These are phyloP conservation scores for Umbilicus rupestris DNA, from an alignment of 164 flowering plant genomes.

Conservation along the genomic window DNA sequence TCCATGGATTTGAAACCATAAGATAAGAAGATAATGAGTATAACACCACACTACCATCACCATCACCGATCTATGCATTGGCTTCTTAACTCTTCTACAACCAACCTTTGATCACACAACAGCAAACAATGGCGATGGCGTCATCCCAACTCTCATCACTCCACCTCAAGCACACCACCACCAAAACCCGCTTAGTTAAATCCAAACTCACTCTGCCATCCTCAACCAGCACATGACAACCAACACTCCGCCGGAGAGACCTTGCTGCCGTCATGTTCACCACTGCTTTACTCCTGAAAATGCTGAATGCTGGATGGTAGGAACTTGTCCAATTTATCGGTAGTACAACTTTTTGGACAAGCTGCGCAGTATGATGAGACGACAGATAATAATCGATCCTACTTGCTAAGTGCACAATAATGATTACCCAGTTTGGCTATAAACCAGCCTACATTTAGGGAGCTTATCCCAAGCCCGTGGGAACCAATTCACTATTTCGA, in stretches of 20 bases:
- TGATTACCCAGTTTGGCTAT: no score
- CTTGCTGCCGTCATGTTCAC: slow-evolving; percentile 18
- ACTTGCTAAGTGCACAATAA: no score
- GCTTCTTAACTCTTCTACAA: background rate
- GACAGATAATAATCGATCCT: no score
- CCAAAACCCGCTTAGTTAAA: background rate
- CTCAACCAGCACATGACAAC: slow-evolving; percentile 15
- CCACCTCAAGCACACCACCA: background rate
- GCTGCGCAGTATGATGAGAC: no score
- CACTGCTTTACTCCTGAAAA: slow-evolving; percentile 13
- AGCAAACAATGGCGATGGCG: background rate
- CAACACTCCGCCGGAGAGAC: slow-evolving; percentile 29
- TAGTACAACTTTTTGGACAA: no score
- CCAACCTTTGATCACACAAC: background rate
- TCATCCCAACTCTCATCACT: background rate
- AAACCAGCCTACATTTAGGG: no score
- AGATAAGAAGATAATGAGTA: slow-evolving; percentile 3
- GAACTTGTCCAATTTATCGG: no score
- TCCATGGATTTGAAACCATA: background rate
- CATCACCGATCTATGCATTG: background rate
- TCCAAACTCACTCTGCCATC: slow-evolving; percentile 14
- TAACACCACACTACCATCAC: background rate
- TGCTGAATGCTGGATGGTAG: no score
- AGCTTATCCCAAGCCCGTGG: no score
- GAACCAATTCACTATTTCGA: no score